Base-by-base conservation (phyloP, 495 filamentous ascomycete genomes). In the Aspergillus kassunensis region DNA sequence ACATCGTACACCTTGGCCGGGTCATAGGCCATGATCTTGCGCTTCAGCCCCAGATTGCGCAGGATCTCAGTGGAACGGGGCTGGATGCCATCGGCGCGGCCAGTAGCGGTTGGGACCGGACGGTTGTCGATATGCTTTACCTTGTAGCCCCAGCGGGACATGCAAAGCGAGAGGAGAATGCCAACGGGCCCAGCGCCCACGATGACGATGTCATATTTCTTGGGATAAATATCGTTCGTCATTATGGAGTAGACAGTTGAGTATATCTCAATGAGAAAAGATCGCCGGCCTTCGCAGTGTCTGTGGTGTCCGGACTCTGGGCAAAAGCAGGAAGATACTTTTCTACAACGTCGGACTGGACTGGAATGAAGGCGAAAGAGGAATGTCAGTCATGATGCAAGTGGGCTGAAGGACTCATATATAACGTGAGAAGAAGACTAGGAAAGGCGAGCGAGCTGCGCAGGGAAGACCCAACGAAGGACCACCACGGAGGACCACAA, bases 111-210 rank as follows among this genome's bases (percentile, higher is more conserved):
- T 16, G 80, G 82, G 42, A 80, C 76, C 0, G 80, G 73, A 18
- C 83, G 76, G 61, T 85, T 85, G 64, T 87, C 82, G 56, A 86
- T 80, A 58, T 83, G 77, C 68, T 82, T 86, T 56, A 85, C 82
- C 56, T 79, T 82, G 71, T 85, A 85, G 15, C 82, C 82, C 80
- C 80, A 85, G 62, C 83, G 71, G 39, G 79, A 80, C 55, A 87
- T 84, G 68, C 87, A 90, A 15, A 90, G 86, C n/a, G 87, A 90
- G 12, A 96, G 79, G 61, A 91, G 80, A 46, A 95, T 79, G 34
- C 90, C 91, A 24, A 89, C 89, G n/a, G 91, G 90, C 27, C 90
- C 90, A 42, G 90, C 91, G 53, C 90, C 90, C 50, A 96, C 76
- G 60, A 96, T 90, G 60, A 95, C 89, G 53, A 87, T 81, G 58